Evolutionary conservation across 768 basidiomycete species (phyloP).

Genomic region (Piloderma croceum): DNA sequence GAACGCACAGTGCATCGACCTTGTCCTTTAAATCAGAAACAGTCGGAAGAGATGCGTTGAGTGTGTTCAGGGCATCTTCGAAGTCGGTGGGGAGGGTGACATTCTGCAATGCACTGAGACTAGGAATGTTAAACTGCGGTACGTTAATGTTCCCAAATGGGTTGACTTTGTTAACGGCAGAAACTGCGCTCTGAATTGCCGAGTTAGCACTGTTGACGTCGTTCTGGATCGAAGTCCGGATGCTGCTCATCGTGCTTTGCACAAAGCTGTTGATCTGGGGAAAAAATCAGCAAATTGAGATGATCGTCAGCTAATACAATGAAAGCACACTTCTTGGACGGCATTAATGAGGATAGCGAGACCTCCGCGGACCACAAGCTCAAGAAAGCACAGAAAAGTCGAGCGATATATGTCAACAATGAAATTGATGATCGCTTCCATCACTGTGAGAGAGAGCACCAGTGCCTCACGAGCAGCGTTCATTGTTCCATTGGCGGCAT

Average conservation of each 20-base stretch:
- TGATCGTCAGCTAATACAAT: neutral
- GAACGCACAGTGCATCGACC: slow-evolving; percentile 56
- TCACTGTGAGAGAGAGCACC: slow-evolving; percentile 67
- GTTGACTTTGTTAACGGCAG: slow-evolving; percentile 70
- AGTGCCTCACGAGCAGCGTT: slow-evolving; percentile 71
- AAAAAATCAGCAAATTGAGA: slow-evolving; percentile 10
- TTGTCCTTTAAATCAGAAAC: slow-evolving; percentile 67
- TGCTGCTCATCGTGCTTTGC: slow-evolving; percentile 46
- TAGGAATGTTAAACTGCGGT: slow-evolving; percentile 72
- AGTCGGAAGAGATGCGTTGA: slow-evolving; percentile 80
- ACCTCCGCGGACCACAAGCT: slow-evolving; percentile 79
- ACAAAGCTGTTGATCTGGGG: slow-evolving; percentile 68
- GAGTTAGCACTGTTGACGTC: slow-evolving; percentile 65
- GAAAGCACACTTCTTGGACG: slow-evolving; percentile 67
- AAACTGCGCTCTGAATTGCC: slow-evolving; percentile 56
- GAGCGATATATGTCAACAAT: slow-evolving; percentile 90
- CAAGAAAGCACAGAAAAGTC: slow-evolving; percentile 89
- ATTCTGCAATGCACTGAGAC: slow-evolving; percentile 66
- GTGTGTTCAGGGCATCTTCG: slow-evolving; percentile 59
- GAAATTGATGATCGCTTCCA: slow-evolving; percentile 89
- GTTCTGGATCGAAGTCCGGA: slow-evolving; percentile 69
- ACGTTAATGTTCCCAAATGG: slow-evolving; percentile 63
- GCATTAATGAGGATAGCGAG: slow-evolving; percentile 76
- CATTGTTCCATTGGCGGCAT: slow-evolving; percentile 75
- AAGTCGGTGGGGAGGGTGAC: slow-evolving; percentile 78